phyloP scores from a whole-genome alignment of 2,329 filamentous ascomycete species.

The Aspergillus aculeatus region DNA sequence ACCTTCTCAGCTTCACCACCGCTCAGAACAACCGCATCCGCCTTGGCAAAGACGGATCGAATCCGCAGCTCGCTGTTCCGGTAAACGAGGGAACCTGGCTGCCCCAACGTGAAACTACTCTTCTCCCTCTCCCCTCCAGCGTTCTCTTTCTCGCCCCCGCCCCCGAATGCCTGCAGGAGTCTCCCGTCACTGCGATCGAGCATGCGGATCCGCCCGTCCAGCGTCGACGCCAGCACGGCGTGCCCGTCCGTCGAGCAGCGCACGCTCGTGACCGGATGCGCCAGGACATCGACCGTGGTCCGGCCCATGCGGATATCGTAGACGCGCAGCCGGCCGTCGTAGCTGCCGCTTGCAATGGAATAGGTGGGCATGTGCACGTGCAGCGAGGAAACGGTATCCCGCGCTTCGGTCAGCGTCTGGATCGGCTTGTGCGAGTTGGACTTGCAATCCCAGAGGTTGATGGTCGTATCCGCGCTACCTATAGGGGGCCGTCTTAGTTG shows the following conservation, averaged over 20 bases:
- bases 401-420: conserved; percentile 42
- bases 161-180: conserved; percentile 69
- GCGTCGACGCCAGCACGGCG: conserved; percentile 68
- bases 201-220: conserved; percentile 75
- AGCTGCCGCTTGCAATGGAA: conserved; percentile 69
- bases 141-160: conserved; percentile 23
- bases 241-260: conserved; percentile 69
- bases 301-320: conserved; percentile 82
- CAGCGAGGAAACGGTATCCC: conserved; percentile 43
- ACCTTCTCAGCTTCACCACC: conserved; percentile 66
- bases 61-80: conserved; percentile 71
- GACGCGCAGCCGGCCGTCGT: conserved; percentile 76
- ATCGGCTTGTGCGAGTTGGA: conserved; percentile 44
- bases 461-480: conserved; percentile 46
- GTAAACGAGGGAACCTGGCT: conserved; percentile 28
- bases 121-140: too few relatives aligned
- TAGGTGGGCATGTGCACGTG: conserved; percentile 40
- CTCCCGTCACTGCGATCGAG: conserved; percentile 76
- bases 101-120: not conserved
- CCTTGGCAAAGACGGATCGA: conserved; percentile 70
- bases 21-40: conserved; percentile 74
- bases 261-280: conserved; percentile 70
- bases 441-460: conserved; percentile 45
- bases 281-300: conserved; percentile 67
- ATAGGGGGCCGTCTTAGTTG: not conserved